phyloP scores from a whole-genome alignment of 257 asterid genomes.

The Gentiana macrophylla region DNA sequence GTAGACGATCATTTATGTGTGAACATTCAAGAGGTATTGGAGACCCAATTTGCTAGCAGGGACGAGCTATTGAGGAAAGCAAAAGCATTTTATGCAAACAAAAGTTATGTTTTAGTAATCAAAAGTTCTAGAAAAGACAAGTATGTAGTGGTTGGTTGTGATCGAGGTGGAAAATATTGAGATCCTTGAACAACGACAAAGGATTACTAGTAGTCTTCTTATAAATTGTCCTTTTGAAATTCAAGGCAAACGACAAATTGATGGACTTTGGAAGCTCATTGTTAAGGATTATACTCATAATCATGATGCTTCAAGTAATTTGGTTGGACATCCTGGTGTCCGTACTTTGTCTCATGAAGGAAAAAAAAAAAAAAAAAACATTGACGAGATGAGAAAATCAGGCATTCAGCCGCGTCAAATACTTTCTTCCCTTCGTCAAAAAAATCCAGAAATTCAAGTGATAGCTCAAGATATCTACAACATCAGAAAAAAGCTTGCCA shows the following conservation, averaged over 20 bases:
- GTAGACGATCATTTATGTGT: no score
- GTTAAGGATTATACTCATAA: neutral
- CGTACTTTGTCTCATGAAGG: neutral
- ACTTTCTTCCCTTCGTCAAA: neutral
- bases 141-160: neutral
- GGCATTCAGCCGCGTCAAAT: neutral
- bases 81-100: neutral
- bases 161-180: neutral
- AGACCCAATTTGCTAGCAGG: neutral
- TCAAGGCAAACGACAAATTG: neutral
- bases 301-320: neutral
- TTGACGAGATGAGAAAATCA: neutral
- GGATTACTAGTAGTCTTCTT: neutral
- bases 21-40: neutral
- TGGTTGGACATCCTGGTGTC: neutral
- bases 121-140: neutral
- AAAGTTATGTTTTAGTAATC: neutral
- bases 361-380: neutral
- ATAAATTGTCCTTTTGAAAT: conserved; percentile 1
- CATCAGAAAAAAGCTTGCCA: neutral
- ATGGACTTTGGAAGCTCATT: neutral
- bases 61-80: neutral
- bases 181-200: neutral
- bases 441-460: neutral
- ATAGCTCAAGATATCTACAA: neutral